phyloP scores from a whole-genome alignment of 495 filamentous ascomycete genomes.

The Trichoderma asperelloides region DNA sequence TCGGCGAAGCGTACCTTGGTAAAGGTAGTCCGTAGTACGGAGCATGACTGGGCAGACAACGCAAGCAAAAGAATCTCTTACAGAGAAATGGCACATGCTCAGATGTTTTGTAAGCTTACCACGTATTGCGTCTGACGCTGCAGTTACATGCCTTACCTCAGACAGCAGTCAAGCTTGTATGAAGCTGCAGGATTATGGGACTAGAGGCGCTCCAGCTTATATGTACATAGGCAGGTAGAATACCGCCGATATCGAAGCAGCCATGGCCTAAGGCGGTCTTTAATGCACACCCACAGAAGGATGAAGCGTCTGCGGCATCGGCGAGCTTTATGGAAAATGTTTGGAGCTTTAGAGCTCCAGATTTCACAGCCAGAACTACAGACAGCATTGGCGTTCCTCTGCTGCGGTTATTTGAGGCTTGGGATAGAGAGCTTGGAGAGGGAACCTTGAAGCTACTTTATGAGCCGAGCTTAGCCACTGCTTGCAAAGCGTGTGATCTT shows the following conservation, averaged over 20 bases:
- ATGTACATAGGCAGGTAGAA: neutral
- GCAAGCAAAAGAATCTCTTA: too few relatives aligned
- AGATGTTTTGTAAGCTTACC: too few relatives aligned
- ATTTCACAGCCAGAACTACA: neutral
- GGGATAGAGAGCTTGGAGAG: neutral
- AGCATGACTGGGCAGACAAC: too few relatives aligned
- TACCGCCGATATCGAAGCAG: neutral
- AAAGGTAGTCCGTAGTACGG: too few relatives aligned
- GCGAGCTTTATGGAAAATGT: neutral
- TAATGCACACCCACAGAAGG: neutral
- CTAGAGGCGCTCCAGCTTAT: neutral
- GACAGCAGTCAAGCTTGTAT: neutral
- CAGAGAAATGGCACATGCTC: too few relatives aligned
- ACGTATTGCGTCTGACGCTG: too few relatives aligned
- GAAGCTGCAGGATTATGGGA: neutral
- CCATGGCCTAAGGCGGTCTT: neutral
- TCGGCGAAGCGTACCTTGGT: too few relatives aligned
- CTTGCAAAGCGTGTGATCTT: too few relatives aligned
- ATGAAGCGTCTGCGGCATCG: neutral
- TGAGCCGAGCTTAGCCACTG: neutral
- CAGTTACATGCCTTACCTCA: neutral
- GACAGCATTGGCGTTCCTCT: neutral
- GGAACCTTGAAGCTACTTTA: neutral
- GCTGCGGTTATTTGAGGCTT: conserved; percentile 1
- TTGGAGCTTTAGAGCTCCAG: neutral